Evolutionary conservation across 108 stramenopile genomes (phyloP), one percentile per base, ranked within the genome.

Genomic region (Fistulifera pelliculosa): DNA sequence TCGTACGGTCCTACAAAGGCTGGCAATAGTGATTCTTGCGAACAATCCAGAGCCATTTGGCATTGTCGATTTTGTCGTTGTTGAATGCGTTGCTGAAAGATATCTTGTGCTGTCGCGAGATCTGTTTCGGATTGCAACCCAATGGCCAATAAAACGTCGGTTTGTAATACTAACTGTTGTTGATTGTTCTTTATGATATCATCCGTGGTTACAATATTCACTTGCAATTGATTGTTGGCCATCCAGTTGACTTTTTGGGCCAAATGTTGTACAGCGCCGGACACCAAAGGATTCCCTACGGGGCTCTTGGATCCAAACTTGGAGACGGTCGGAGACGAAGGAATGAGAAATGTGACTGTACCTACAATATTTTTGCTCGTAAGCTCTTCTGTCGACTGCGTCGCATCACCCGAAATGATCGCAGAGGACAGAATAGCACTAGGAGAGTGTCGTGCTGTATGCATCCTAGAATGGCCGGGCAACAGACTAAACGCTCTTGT

Each of bases 21-120:
- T 14, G 77, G 60, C 35, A 73, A 72, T 23, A 58, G 45, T 8
- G 31, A 35, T 3, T n/a, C n/a, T 24, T 19, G 16, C 35, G 55
- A 64, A 51, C 79, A 87, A 31, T 79, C 77, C 0, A 87, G 38
- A 19, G 75, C 85, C 58, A 83, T 83, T 53, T 87, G 81, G 60
- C 80, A 79, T 25, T 31, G 62, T 47, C 57, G 38, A 47, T 60
- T 52, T 44, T 19, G 54, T 15, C 60, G 52, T 23, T 26, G 54
- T 28, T 41, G 42, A 1, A 28, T 26, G 51, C 43, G 60, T 14
- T 45, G 52, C 13, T 53, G 64, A 62, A 77, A 87, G 52, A 57
- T 35, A 45, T 54, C 26, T 18, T 25, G 69, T 63, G 23, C 69
- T 35, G 54, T 65, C 47, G 41, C 54, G 47, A 65, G 58, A 47